Percentiles rank a stretch among this genome's conserved stretches.
Conservation (phyloP, 2,329 filamentous ascomycete genomes). For the Claviceps sorghi region DNA sequence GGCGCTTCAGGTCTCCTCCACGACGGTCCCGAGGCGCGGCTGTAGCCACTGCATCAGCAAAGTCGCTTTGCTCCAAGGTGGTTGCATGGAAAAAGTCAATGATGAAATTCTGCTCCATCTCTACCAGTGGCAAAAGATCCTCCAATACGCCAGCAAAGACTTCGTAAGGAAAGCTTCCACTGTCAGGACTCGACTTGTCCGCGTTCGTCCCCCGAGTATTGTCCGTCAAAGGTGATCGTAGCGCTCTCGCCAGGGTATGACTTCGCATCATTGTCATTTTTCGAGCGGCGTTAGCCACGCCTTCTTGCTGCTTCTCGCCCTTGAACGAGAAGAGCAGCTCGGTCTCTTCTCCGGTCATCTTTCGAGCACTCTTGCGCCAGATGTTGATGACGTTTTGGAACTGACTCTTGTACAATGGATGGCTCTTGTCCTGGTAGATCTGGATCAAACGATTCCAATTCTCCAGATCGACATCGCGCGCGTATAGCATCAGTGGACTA, state of each 20-base stretch:
- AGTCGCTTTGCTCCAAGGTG: slow-evolving; percentile 69
- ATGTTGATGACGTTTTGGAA: slow-evolving; percentile 62
- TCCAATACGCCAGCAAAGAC: slow-evolving; percentile 68
- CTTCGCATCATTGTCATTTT: slow-evolving; percentile 91
- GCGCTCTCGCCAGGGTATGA: slow-evolving; percentile 64
- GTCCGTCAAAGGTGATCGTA: slow-evolving; percentile 55
- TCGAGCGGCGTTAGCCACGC: slow-evolving; percentile 59
- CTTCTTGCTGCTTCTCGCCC: slow-evolving; percentile 71
- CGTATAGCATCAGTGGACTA: slow-evolving; percentile 73
- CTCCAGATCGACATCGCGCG: slow-evolving; percentile 64
- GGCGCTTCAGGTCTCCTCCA: slow-evolving; percentile 57
- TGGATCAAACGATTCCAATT: slow-evolving; percentile 72
- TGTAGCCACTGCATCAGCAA: slow-evolving; percentile 61
- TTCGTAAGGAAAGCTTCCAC: slow-evolving; percentile 60
- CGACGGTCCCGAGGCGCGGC: slow-evolving; percentile 51
- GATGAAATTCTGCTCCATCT: slow-evolving; percentile 92
- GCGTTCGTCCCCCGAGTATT: slow-evolving; percentile 29
- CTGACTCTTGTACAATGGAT: slow-evolving; percentile 65
- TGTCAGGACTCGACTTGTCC: slow-evolving; percentile 45
- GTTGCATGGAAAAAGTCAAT: slow-evolving; percentile 94
- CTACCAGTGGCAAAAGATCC: slow-evolving; percentile 67
- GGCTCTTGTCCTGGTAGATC: slow-evolving; percentile 65
- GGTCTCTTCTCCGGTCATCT: slow-evolving; percentile 59
- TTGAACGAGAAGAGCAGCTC: slow-evolving; percentile 81
- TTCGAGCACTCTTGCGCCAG: slow-evolving; percentile 69